Base-by-base conservation (phyloP, 805 yeast species). In the Metschnikowia dekortorum region DNA sequence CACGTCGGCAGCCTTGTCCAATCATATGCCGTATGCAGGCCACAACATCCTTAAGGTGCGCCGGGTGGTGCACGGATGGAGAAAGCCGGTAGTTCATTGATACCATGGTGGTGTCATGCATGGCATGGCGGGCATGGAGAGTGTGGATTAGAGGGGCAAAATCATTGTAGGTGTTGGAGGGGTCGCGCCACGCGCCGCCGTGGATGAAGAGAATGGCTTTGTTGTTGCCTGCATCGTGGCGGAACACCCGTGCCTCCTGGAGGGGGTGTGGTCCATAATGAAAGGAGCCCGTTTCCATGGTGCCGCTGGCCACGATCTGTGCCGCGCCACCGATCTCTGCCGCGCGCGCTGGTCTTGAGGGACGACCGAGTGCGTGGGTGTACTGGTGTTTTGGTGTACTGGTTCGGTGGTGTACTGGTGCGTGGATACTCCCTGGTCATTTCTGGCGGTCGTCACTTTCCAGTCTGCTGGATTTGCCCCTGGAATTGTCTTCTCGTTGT, bases 171-270 rank as follows among this genome's bases (percentile, higher is more conserved):
- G 90, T 84, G 61, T 85, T 84, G 2, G 54, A 62, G 1, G 82
- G 80, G 60, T 86, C 95, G 53, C 88, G 73, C 96, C 96, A 89
- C 0, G 90, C 95, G 0, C 96, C 96, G 1, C 96, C 96, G 66
- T 89, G 96, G 37, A 89, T 76, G 56, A 82, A 83, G 0, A 87
- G 74, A 6, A 80, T 48, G 16, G 78, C 65, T 22, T 50, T 49
- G 2, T 61, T 49, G 18, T 44, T 44, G 14, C 44, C 51, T 2
- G 50, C 51, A 4, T 43, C 6, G 39, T 53, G 54, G n/a, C 59
- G 55, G 53, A 66, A 70, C 1, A 66, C 51, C 50, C 64, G 68
- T 33, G 70, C 36, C 14, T 44, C 48, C 44, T 73, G 76, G 29
- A 72, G 63, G 3, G 60, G 61, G 54, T 72, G 66, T 0, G 48